Evolutionary conservation across 2,329 filamentous ascomycete species (phyloP), one percentile per base, ranked within the genome.

Genomic region (Colletotrichum caudatum): DNA sequence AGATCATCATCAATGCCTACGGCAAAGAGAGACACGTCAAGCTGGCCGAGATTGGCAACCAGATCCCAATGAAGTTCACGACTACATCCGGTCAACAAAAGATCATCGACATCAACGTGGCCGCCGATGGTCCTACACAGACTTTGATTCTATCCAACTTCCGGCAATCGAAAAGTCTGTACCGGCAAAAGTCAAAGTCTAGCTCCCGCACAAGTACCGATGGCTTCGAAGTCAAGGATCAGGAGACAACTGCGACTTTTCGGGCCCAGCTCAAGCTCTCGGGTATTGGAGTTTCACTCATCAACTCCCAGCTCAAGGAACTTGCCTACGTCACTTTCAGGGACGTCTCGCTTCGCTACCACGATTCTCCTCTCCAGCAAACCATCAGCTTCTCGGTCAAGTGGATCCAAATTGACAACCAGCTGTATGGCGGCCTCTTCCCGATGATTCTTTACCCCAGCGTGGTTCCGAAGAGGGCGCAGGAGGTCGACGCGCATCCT

Each of bases 371-470:
- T 23, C 85, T 98, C 20, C 97, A 97, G 78, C 96, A 99, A 81
- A 98, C 94, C 0, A 83, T 98, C 73, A 95, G 94, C 59, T 86
- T 96, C 62, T 93, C 94, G 0, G 92, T 98, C 79, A 98, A 99
- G 81, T 99, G 97, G 97, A 96, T 99, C 37, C 96, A 99, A 81
- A 93, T 99, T 76, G 96, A 99, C 82, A 99, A 99, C 77, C 96
- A 99, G 81, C 89, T 99, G 18, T 99, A 99, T 78, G 97, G 97
- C 37, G 96, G 97, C 35, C 95, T 99, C 76, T 99, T 99, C 86
- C 96, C 96, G 0, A 97, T 99, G 83, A 90, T 99, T 39, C 86
- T 99, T 69, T 99, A 99, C 80, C 96, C 96, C 7, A 98, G 95
- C 82, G 96, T 99, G 12, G 96, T 99, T 20, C 95, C 96, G 0